Evolutionary conservation across 352 stramenopile genomes (phyloP).

Genomic region (Hyphochytrium catenoides): DNA sequence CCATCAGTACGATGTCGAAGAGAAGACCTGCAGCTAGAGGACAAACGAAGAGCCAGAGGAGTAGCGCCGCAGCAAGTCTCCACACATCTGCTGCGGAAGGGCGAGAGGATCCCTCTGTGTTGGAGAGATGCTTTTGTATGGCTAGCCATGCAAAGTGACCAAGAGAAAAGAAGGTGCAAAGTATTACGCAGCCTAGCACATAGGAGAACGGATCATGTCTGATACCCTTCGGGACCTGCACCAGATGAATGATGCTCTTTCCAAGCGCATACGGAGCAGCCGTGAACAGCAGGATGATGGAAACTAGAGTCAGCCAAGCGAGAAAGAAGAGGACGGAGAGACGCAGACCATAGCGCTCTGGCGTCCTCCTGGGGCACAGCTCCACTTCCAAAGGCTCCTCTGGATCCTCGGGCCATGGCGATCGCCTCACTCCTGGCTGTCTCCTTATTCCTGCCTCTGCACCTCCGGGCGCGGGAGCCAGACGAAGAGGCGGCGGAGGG

Average conservation of each 20-base stretch:
- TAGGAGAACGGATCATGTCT: slow-evolving; percentile 43
- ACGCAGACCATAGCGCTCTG: too few species aligned
- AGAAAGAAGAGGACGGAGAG: too few species aligned
- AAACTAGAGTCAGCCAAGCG: too few species aligned
- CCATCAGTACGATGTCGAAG: slow-evolving; percentile 44
- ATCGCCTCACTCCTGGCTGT: slow-evolving; percentile 12
- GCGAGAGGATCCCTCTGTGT: too few species aligned
- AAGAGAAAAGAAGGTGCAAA: slow-evolving; percentile 24
- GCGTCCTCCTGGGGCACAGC: slow-evolving; percentile 49
- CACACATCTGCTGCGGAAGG: slow-evolving; percentile 25
- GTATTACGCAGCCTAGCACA: slow-evolving; percentile 22
- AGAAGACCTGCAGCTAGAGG: slow-evolving; percentile 27
- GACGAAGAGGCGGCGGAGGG: too few species aligned
- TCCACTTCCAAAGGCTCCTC: slow-evolving; percentile 35
- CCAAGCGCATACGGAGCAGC: too few species aligned
- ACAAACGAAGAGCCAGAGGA: slow-evolving; percentile 36
- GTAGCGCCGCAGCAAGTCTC: slow-evolving; percentile 27
- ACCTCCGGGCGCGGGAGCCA: too few species aligned
- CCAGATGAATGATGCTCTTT: too few species aligned
- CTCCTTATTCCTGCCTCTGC: background rate
- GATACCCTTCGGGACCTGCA: slow-evolving; percentile 30
- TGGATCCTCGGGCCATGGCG: slow-evolving; percentile 10
- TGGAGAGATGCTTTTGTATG: too few species aligned
- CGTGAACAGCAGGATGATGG: too few species aligned
- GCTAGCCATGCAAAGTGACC: too few species aligned